Conservation (phyloP, 2,329 filamentous ascomycete species). For the Purpureocillium lavendulum region DNA sequence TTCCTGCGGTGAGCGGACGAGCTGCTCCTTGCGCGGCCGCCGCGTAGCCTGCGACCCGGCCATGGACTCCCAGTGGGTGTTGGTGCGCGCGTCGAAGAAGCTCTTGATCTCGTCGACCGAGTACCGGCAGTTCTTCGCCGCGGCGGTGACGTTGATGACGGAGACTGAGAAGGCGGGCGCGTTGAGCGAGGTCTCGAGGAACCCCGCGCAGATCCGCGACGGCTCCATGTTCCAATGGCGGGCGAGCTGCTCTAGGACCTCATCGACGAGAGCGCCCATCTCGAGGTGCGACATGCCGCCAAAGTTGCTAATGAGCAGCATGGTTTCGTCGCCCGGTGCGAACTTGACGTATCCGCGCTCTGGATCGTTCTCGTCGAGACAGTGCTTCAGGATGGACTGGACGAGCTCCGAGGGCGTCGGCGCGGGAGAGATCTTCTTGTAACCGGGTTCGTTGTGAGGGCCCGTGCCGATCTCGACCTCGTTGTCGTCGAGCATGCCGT, state of each 20-base stretch:
- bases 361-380: constrained; percentile 46
- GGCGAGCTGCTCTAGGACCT: constrained; percentile 41
- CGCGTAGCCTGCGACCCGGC: constrained; percentile 33
- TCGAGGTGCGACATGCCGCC: constrained; percentile 51
- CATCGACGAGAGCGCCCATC: constrained; percentile 44
- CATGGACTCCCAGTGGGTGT: constrained; percentile 46
- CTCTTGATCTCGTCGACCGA: constrained; percentile 46
- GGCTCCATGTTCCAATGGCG: constrained; percentile 39
- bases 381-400: constrained; percentile 50
- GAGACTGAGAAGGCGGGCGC: constrained; percentile 64
- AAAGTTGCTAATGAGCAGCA: constrained; percentile 50
- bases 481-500: constrained; percentile 36
- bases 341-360: constrained; percentile 43
- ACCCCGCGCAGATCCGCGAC: constrained; percentile 50
- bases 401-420: constrained; percentile 41
- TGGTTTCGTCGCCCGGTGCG: constrained; percentile 34
- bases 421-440: constrained; percentile 44
- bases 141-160: constrained; percentile 48
- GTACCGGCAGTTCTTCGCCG: constrained; percentile 35
- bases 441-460: constrained; percentile 58
- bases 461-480: constrained; percentile 59
- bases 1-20: constrained; percentile 28
- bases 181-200: constrained; percentile 64
- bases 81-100: constrained; percentile 57
- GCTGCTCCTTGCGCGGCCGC: constrained; percentile 30